Percentiles rank a stretch among this genome's conserved stretches.
phyloP scores from a whole-genome alignment of 2,329 filamentous ascomycete genomes.

The Magnaporthales sp. region DNA sequence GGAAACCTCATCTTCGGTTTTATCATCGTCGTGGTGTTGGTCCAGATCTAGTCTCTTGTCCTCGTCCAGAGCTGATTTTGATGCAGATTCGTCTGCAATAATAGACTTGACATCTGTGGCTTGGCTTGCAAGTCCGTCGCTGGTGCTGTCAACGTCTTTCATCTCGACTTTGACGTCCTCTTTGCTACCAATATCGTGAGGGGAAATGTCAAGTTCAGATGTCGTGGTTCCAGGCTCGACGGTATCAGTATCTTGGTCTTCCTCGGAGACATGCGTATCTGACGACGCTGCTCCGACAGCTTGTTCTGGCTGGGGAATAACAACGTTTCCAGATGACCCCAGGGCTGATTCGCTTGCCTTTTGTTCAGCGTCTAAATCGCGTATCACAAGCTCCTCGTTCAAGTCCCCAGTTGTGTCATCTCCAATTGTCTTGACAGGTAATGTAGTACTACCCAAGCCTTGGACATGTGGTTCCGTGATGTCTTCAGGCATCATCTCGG shows the following conservation, averaged over 20 bases:
- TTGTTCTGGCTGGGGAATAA: not conserved
- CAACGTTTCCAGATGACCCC: too few relatives aligned
- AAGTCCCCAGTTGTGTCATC: not conserved
- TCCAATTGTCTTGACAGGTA: not conserved
- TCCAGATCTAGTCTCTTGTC: not conserved
- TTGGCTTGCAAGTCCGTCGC: not conserved
- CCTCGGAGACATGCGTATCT: not conserved
- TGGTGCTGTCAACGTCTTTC: not conserved
- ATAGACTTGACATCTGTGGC: not conserved
- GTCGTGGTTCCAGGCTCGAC: not conserved
- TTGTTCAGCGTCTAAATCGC: not conserved
- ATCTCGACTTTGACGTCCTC: not conserved
- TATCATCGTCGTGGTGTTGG: not conserved
- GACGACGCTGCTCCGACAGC: not conserved
- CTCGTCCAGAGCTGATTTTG: not conserved
- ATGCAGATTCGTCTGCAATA: not conserved
- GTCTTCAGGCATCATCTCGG: not conserved
- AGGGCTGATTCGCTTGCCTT: not conserved
- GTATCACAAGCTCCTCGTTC: constrained; percentile 4
- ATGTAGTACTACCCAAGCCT: not conserved
- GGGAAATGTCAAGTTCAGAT: not conserved
- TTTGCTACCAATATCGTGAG: not conserved
- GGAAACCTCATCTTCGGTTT: not conserved
- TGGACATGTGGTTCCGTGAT: not conserved
- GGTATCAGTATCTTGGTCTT: not conserved